Evolutionary conservation across 176 grass and related monocot genomes (phyloP), one percentile per base, ranked within the genome.

Genomic region (Canna indica): DNA sequence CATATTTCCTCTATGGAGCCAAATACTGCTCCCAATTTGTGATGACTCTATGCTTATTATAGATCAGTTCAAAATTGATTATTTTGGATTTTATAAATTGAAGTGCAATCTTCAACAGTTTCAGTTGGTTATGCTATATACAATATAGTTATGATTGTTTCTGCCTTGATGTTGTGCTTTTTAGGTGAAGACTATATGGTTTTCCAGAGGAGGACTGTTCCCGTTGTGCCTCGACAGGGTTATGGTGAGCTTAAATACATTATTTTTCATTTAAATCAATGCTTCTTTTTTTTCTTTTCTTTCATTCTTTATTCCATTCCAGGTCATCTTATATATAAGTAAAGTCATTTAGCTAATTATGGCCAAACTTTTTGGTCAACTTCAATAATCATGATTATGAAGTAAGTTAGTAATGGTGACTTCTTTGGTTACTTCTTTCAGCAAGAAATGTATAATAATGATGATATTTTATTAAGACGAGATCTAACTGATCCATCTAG

Each of bases 161-260:
- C 41, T 31, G 31, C 18, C 44, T 17, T 44, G 18, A 16, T 26
- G 26, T 39, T 38, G 28, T 62, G 27, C 50, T 59, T 38, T 2
- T 67, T 75, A 91, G 89, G 85, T 88, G 53, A 85, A 65, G 47
- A 80, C 66, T 62, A 16, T 31, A 63, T 91, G 82, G 85, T 88
- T 88, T 64, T 64, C 76, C 33, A 76, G 77, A 26, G 80, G 85
- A 65, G 82, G 85, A 34, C 52, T 91, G 59, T 78, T 77, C 47
- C 89, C 85, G 47, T 68, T 88, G 44, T 91, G 89, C 74, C 59
- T 88, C 72, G 80, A 81, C 44, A 80, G 79, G 67, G 89, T 91
- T 67, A 67, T 91, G 82, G 85, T 91, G 13, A 29, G 85, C 73
- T 73, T 44, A 5, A 18, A 80, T 72, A 17, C 44, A 3, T 27